Evolutionary conservation across 441 rosid genomes (phyloP), one percentile per base, ranked within the genome.

Genomic region (Isatis lusitanica): DNA sequence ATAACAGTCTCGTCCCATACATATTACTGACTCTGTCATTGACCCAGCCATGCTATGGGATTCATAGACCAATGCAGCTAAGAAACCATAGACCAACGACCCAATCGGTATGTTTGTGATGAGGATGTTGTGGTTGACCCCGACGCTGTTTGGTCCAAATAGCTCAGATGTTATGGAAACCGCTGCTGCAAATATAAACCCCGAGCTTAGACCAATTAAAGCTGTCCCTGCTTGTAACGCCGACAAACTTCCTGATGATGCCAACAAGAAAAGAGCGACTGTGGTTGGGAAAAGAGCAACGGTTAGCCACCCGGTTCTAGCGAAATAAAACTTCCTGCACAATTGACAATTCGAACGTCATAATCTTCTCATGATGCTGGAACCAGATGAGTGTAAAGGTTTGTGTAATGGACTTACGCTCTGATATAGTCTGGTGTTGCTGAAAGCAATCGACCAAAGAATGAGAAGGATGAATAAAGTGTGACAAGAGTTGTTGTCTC

Each of bases 101-200:
- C 98, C 98, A 0, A 94, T 39, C 2, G 97, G 97, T 58, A 94
- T 94, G 58, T 94, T 94, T 68, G 98, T 92, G 75, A 94, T 94
- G 17, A 94, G 84, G 75, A 94, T 92, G 86, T 94, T 94, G 86
- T 94, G 98, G 78, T 94, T 94, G 46, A 94, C 96, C 2, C 97
- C 97, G 0, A 90, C 81, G 39, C 96, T 90, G 35, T 92, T 89
- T 0, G 97, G 97, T 24, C 98, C 98, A 36, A 94, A 94, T 2
- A 94, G 85, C 78, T 94, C 97, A 0, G 97, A 92, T 31, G 98
- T 94, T 6, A 94, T 76, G 3, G 98, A 90, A 68, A 94, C 97
- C 0, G 98, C 98, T 1, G 94, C 94, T 4, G 98, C 97, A 57
- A 94, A 94, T 74, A 94, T 90, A 86, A 92, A 94, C 4, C 98